phyloP scores from a whole-genome alignment of 495 filamentous ascomycete genomes.

The Penicillium psychrofluorescens region DNA sequence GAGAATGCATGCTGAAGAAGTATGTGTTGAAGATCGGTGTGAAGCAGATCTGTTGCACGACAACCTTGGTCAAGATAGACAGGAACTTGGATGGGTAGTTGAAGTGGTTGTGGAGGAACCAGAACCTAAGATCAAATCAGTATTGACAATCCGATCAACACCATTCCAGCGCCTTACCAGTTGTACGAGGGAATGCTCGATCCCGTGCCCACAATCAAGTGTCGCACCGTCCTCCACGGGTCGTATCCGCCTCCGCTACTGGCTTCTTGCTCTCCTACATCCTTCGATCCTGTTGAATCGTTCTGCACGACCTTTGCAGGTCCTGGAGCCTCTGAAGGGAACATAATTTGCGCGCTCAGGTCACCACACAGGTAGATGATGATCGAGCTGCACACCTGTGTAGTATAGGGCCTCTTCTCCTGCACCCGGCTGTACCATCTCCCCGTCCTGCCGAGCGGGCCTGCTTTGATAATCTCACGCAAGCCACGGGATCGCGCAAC shows the following conservation, averaged over 20 bases:
- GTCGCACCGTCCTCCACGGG: constrained; percentile 58
- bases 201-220: constrained; percentile 64
- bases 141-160: background rate
- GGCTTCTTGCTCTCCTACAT: constrained; percentile 3
- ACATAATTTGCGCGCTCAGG: constrained; percentile 63
- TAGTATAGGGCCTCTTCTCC: constrained; percentile 61
- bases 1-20: constrained; percentile 83
- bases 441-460: constrained; percentile 31
- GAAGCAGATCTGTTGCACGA: constrained; percentile 75
- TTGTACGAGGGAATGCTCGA: constrained; percentile 70
- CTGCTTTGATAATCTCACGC: constrained; percentile 52
- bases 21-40: constrained; percentile 85
- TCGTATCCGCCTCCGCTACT: constrained; percentile 54
- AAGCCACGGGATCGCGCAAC: constrained; percentile 48
- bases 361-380: constrained; percentile 77
- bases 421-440: constrained; percentile 61
- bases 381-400: constrained; percentile 68
- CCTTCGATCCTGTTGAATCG: background rate
- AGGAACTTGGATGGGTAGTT: constrained; percentile 68
- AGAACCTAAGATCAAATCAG: constrained; percentile 50
- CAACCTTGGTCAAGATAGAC: constrained; percentile 67
- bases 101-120: constrained; percentile 71
- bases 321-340: constrained; percentile 24
- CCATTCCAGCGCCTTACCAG: constrained; percentile 44
- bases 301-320: constrained; percentile 2